These are phyloP conservation scores for Quillaja saponaria DNA, from an alignment of 306 rosid genomes.

Conservation along the genomic window DNA sequence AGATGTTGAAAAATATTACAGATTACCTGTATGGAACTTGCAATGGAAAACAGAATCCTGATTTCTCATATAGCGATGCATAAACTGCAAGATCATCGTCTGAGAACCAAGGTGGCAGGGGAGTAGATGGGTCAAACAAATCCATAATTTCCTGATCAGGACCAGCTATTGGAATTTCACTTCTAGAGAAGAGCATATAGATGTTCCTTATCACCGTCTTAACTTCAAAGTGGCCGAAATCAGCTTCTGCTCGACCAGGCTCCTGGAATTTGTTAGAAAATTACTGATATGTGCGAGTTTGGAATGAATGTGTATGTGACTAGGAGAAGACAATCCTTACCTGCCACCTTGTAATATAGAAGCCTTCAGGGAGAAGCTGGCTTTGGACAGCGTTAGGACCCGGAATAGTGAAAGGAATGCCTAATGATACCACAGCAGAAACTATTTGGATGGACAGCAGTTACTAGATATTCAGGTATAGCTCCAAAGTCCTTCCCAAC, in stretches of 20 bases:
- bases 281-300: not conserved
- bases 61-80: slow-evolving; percentile 55
- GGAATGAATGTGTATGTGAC: not conserved
- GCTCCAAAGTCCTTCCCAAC: slow-evolving; percentile 64
- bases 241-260: slow-evolving; percentile 60
- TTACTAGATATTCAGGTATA: slow-evolving; percentile 40
- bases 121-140: slow-evolving; percentile 52
- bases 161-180: slow-evolving; percentile 52
- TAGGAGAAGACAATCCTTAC: slow-evolving; percentile 20
- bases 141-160: slow-evolving; percentile 64
- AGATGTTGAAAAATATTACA: too few relatives aligned
- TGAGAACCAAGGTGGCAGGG: slow-evolving; percentile 59
- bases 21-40: slow-evolving; percentile 58
- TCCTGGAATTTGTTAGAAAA: slow-evolving; percentile 29
- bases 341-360: slow-evolving; percentile 56
- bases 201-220: slow-evolving; percentile 54
- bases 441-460: slow-evolving; percentile 47
- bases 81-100: slow-evolving; percentile 54
- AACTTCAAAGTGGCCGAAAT: slow-evolving; percentile 57
- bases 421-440: slow-evolving; percentile 45
- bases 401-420: slow-evolving; percentile 54
- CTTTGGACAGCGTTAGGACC: slow-evolving; percentile 39
- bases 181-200: slow-evolving; percentile 52
- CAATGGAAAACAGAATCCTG: slow-evolving; percentile 57
- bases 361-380: slow-evolving; percentile 57